phyloP scores from a whole-genome alignment of 768 basidiomycete genomes.

The Hypsizygus marmoreus region DNA sequence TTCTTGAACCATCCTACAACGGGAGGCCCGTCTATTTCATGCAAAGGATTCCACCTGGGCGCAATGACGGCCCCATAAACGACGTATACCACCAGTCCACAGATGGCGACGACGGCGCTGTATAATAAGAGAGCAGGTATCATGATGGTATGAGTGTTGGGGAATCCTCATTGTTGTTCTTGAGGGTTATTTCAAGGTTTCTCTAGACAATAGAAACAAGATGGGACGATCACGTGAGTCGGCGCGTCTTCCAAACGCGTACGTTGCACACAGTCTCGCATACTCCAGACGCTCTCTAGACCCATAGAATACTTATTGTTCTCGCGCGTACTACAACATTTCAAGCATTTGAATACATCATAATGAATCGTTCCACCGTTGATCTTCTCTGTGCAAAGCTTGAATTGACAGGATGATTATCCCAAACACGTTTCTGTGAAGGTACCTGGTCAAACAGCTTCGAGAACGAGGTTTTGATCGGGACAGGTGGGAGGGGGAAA shows the following conservation, averaged over 20 bases:
- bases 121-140: slow-evolving; percentile 9
- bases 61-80: slow-evolving; percentile 33
- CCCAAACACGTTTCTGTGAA: slow-evolving; percentile 16
- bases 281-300: no score
- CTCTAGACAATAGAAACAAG: slow-evolving; percentile 12
- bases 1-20: slow-evolving; percentile 47
- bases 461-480: slow-evolving; percentile 17
- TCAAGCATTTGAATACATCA: slow-evolving; percentile 21
- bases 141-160: slow-evolving; percentile 11
- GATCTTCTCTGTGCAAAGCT: slow-evolving; percentile 19
- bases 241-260: no score
- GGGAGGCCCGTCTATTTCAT: slow-evolving; percentile 63
- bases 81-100: slow-evolving; percentile 20
- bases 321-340: neutral
- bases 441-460: slow-evolving; percentile 19
- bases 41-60: slow-evolving; percentile 47
- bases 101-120: slow-evolving; percentile 4
- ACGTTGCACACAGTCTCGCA: no score
- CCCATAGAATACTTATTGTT: no score
- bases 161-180: no score
- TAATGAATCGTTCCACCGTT: slow-evolving; percentile 24
- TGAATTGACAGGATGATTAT: slow-evolving; percentile 14
- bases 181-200: no score
- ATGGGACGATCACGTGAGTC: slow-evolving; percentile 3
- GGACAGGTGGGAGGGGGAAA: slow-evolving; percentile 46